Base-by-base conservation (phyloP, 257 asterid species). In the Rauvolfia tetraphylla region DNA sequence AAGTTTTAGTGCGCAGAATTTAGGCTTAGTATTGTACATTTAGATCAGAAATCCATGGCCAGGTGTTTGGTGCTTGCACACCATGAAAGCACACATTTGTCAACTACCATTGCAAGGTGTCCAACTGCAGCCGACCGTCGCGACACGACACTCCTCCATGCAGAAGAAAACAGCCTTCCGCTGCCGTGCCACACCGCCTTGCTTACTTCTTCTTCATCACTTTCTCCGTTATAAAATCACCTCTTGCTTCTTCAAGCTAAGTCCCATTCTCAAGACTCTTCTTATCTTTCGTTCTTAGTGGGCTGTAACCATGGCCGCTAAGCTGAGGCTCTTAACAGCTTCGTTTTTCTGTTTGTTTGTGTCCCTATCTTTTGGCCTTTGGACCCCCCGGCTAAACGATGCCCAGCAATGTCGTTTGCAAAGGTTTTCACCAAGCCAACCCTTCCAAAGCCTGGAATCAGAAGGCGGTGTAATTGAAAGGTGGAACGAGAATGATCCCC, bases 381-480 rank as follows among this genome's bases (percentile, higher is more conserved):
- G 74, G 54, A 29, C 48, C 14, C 58, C 85, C 1, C 78, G 42
- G 36, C 85, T 86, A 41, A 87, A 71, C 18, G 70, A 77, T 18
- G 83, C 87, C 31, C 97, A 90, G 81, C 94, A 88, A 33, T 92
- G 97, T 89, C 90, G 91, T 69, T 36, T 89, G 73, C 83, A 80
- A 15, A 85, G 86, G 74, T 76, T 92, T 76, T 39, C 83, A 5
- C 85, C 86, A 15, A 71, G 69, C 10, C 86, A 77, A 73, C 96
- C 96, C 29, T 70, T 82, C 34, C 83, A 68, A 5, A 77, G 73
- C 53, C 71, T 92, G 66, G 75, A 82, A 12, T 85, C 89, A 2
- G 92, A 92, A 75, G 96, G 94, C 25, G 93, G 97, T 41, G 0
- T 34, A 25, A 78, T 89, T 25, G 94, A 92, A 85, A 3, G 86